These are phyloP conservation scores for Mycena crocata DNA, from an alignment of 768 basidiomycete species.

Conservation along the genomic window DNA sequence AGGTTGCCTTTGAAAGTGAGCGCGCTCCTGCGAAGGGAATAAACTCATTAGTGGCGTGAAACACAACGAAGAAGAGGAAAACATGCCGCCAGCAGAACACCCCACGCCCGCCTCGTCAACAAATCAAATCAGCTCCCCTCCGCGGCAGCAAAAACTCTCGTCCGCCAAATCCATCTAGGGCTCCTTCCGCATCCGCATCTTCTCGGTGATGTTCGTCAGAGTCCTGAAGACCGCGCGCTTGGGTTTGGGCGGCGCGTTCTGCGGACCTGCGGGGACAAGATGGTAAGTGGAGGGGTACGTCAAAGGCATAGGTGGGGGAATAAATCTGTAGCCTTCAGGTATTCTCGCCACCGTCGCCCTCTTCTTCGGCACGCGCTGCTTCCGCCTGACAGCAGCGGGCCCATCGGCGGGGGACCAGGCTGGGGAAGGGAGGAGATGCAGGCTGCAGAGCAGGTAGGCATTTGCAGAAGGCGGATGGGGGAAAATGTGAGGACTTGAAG, in stretches of 20 bases:
- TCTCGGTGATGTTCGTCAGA: slow-evolving; percentile 1
- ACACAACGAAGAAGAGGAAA: too few relatives aligned
- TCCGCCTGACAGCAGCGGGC: neutral
- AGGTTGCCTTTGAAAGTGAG: too few relatives aligned
- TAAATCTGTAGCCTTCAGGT: slow-evolving; percentile 13
- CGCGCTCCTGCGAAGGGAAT: too few relatives aligned
- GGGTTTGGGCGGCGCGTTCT: neutral
- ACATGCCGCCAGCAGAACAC: too few relatives aligned
- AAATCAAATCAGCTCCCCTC: too few relatives aligned
- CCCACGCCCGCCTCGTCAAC: too few relatives aligned
- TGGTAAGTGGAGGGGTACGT: slow-evolving; percentile 10
- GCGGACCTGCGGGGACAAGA: slow-evolving; percentile 11
- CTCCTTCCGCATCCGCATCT: neutral
- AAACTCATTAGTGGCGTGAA: too few relatives aligned
- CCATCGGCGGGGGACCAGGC: slow-evolving; percentile 2
- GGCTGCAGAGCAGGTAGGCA: neutral
- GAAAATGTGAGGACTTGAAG: too few relatives aligned
- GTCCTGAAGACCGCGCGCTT: slow-evolving; percentile 8
- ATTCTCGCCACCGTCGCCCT: neutral
- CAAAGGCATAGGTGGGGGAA: slow-evolving; percentile 3
- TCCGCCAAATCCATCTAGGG: neutral
- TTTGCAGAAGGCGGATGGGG: too few relatives aligned
- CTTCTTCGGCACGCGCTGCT: neutral
- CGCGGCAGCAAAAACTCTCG: neutral
- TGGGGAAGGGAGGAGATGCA: slow-evolving; percentile 2